phyloP scores from a whole-genome alignment of 148 eudicot species.

The Rhododendron griersonianum region DNA sequence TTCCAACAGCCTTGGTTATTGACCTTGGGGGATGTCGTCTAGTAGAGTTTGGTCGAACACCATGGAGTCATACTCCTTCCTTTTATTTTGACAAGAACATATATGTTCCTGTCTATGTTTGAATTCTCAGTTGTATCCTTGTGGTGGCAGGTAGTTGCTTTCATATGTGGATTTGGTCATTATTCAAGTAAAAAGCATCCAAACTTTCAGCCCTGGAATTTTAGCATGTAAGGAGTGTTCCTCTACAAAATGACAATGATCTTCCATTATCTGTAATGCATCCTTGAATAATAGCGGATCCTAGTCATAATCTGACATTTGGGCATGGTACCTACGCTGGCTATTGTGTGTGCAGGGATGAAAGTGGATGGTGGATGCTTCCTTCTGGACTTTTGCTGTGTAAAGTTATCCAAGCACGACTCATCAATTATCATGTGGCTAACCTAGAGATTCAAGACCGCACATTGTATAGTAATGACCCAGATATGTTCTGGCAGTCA shows the following conservation, averaged over 20 bases:
- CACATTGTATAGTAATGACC: constrained; percentile 72
- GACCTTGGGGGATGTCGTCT: not conserved
- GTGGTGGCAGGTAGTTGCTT: constrained; percentile 62
- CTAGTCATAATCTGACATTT: constrained; percentile 11
- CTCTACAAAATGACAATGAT: not conserved
- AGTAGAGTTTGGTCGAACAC: not conserved
- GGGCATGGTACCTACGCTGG: not conserved
- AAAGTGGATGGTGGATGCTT: constrained; percentile 94
- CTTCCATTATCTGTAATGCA: not conserved
- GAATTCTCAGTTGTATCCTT: not conserved
- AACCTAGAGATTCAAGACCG: constrained; percentile 90
- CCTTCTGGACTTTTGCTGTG: constrained; percentile 63
- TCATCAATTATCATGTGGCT: constrained; percentile 83
- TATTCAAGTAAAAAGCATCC: constrained; percentile 39
- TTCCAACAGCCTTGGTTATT: not conserved
- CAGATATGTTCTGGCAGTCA: constrained; percentile 71
- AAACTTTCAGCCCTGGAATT: constrained; percentile 50
- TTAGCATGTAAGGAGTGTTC: constrained; percentile 61
- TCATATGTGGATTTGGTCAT: constrained; percentile 70
- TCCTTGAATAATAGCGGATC: not conserved
- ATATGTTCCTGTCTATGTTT: not conserved
- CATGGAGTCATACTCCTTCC: not conserved
- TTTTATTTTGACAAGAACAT: not conserved
- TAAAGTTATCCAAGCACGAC: constrained; percentile 66
- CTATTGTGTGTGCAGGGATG: constrained; percentile 55